Conservation (phyloP, 2,329 filamentous ascomycete genomes). For the Raffaelea albimanens region DNA sequence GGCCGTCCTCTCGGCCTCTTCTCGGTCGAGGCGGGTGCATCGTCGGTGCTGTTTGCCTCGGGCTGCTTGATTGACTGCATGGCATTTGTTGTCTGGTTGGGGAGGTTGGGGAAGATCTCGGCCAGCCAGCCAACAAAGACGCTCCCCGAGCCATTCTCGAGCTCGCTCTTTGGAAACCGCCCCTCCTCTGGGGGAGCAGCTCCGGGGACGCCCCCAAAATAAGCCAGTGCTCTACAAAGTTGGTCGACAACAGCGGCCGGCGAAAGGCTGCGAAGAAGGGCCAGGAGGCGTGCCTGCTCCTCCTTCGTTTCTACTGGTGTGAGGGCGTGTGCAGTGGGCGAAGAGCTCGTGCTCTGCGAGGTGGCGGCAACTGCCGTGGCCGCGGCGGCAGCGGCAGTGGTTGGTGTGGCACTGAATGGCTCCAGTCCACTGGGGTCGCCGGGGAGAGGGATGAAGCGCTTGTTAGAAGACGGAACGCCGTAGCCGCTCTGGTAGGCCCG, state of each 20-base stretch:
- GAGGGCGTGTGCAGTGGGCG: constrained; percentile 10
- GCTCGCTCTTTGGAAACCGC: constrained; percentile 45
- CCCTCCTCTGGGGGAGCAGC: constrained; percentile 40
- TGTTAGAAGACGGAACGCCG: constrained; percentile 34
- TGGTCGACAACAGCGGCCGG: constrained; percentile 51
- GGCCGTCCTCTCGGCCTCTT: constrained; percentile 44
- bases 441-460: constrained; percentile 25
- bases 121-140: constrained; percentile 53
- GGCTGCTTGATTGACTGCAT: constrained; percentile 1
- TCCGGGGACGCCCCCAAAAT: constrained; percentile 51
- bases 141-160: constrained; percentile 46
- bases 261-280: constrained; percentile 44
- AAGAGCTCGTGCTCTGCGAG: background rate
- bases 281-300: constrained; percentile 51
- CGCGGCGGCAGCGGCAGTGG: background rate
- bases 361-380: background rate
- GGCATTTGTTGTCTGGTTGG: constrained; percentile 1
- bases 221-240: constrained; percentile 52
- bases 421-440: constrained; percentile 13
- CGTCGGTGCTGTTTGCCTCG: background rate
- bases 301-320: constrained; percentile 42
- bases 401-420: background rate
- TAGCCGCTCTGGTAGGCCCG: constrained; percentile 46
- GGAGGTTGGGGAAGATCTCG: constrained; percentile 48
- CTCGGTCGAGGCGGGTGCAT: background rate